phyloP scores from a whole-genome alignment of 2,329 filamentous ascomycete species.

The Curvularia eragrostidis region DNA sequence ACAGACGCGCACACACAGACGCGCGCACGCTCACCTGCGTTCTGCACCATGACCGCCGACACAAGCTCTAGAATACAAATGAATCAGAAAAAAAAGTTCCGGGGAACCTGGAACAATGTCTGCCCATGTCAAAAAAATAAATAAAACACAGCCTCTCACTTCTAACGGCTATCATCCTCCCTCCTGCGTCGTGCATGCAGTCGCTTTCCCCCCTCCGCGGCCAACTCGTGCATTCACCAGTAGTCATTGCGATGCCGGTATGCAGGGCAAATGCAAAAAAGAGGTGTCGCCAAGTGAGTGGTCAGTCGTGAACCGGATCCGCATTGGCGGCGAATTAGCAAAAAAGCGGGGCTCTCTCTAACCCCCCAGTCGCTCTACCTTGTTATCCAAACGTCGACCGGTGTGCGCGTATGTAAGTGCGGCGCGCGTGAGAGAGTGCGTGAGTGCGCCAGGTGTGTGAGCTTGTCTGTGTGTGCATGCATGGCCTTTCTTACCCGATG shows the following conservation, averaged over 20 bases:
- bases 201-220: not conserved
- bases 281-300: conserved; percentile 5
- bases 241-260: not conserved
- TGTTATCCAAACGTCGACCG: conserved; percentile 10
- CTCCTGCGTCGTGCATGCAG: conserved; percentile 3
- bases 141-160: not conserved
- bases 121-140: not conserved
- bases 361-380: not conserved
- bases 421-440: not conserved
- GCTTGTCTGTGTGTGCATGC: not conserved
- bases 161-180: not conserved
- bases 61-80: too few species aligned
- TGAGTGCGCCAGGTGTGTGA: not conserved
- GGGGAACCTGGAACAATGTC: not conserved
- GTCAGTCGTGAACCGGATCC: conserved; percentile 18
- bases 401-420: not conserved
- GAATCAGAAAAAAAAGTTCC: not conserved
- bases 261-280: conserved; percentile 11
- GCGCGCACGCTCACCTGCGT: not conserved
- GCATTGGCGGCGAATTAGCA: conserved; percentile 11
- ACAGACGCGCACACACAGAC: not conserved
- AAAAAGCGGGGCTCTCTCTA: not conserved
- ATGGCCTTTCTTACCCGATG: not conserved
- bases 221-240: not conserved
- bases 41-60: not conserved